A percentile compares a stretch with the other conserved stretches of the same genome.
These are phyloP conservation scores for Silybum marianum DNA, from an alignment of 129 eudicot genomes.

Conservation along the genomic window DNA sequence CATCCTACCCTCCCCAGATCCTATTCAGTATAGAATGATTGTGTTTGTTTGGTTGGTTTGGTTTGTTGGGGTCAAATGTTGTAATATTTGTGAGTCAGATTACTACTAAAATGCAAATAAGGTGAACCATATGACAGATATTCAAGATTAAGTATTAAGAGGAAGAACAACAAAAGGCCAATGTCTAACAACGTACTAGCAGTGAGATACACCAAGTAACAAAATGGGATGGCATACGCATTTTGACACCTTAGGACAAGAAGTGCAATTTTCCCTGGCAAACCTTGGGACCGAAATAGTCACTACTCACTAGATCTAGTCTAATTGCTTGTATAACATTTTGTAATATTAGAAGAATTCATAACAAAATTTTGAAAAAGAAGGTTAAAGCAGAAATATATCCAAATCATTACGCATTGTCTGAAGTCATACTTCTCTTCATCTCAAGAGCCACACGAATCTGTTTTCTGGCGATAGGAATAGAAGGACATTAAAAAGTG, in stretches of 20 bases:
- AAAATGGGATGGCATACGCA: background rate
- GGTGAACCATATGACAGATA: background rate
- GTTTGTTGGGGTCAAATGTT: background rate
- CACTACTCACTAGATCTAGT: background rate
- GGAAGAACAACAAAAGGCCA: background rate
- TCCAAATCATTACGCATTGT: background rate
- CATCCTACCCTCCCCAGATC: background rate
- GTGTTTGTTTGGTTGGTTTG: background rate
- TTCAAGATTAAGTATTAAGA: background rate
- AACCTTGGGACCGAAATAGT: background rate
- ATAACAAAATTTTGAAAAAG: background rate
- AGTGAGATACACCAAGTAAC: no score
- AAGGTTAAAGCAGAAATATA: background rate
- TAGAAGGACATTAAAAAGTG: background rate
- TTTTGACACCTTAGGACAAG: background rate
- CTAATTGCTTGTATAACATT: background rate
- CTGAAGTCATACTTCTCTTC: background rate
- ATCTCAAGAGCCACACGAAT: background rate
- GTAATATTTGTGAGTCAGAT: background rate
- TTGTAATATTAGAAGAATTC: background rate
- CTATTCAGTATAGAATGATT: background rate
- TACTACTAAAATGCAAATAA: background rate
- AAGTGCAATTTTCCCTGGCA: background rate
- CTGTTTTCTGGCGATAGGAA: background rate
- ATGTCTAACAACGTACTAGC: background rate